These are phyloP conservation scores for Quercus tomentella DNA, from an alignment of 331 rosid genomes.

Conservation along the genomic window DNA sequence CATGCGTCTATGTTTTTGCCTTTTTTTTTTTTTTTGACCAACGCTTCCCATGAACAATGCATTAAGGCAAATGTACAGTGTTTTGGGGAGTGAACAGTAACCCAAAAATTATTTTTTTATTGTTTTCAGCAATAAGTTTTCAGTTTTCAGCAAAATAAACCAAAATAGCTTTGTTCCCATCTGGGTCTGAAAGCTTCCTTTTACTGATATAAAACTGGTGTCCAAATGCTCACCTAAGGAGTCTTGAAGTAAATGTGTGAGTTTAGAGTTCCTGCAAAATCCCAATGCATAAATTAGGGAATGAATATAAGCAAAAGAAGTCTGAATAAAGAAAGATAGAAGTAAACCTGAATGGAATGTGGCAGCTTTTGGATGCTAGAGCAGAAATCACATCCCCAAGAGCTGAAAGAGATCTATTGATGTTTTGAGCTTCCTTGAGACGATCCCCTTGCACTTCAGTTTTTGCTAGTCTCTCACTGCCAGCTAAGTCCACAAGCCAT, in stretches of 20 bases:
- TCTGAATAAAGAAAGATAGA: conserved; percentile 1
- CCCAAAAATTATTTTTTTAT: no score
- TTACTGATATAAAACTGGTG: not conserved
- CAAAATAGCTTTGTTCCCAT: not conserved
- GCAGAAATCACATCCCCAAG: conserved; percentile 86
- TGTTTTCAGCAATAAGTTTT: no score
- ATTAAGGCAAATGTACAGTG: no score
- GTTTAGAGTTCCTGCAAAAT: conserved; percentile 74
- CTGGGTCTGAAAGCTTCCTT: not conserved
- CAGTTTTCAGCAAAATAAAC: not conserved
- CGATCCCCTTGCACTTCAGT: conserved; percentile 83
- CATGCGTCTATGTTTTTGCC: no score
- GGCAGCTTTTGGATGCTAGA: conserved; percentile 77
- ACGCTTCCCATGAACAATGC: no score
- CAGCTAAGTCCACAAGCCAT: conserved; percentile 93
- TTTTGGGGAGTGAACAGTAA: no score
- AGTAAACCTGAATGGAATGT: conserved; percentile 76
- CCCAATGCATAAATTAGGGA: conserved; percentile 6
- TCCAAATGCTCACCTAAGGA: conserved; percentile 54
- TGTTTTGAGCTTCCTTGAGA: conserved; percentile 83
- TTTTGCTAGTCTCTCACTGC: conserved; percentile 89
- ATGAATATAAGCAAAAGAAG: conserved; percentile 1
- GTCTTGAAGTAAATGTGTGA: conserved; percentile 92
- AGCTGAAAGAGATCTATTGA: conserved; percentile 88
- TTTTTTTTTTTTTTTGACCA: no score